Evolutionary conservation across 2,329 filamentous ascomycete species (phyloP), one percentile per base, ranked within the genome.

Genomic region (Talaromyces atroroseus): DNA sequence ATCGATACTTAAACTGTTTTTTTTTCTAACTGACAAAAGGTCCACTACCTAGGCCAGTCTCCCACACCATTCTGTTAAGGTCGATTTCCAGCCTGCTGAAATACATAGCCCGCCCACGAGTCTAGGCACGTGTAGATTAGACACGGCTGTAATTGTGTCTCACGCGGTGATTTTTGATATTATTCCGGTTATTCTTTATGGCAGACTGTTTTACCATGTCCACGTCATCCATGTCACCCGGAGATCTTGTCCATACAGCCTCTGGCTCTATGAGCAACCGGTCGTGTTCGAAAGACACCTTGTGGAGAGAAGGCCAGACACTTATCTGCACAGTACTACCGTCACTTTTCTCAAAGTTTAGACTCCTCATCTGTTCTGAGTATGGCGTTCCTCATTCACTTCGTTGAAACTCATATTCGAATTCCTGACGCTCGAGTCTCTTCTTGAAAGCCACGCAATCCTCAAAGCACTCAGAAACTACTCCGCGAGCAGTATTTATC

Each of bases 371-470:
- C 3, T 42, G 1, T 24, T 18, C 20, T 49, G 45, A 44, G 16
- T 42, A 57, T 6, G 6, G 2, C 1, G 24, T 11, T 3, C 42
- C 55, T 8, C 8, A 8, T 2, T 8, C 6, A 12, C 49, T 57
- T 34, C 16, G 38, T 8, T 29, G 29, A 14, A 49, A 24, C 23
- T 44, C 1, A 4, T 57, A 49, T 1, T 57, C 55, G 14, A 4
- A 52, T n/a, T 57, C 53, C 49, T 65, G 63, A 7, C 60, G 54
- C 18, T 67, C 63, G 6, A 66, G 49, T 14, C 24, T 56, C 10
- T 49, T 29, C 36, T 66, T 65, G 32, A 66, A 59, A 2, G 49
- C 10, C 11, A 65, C 26, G 29, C 60, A 65, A 5, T 57, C 34
- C 12, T 36, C 8, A 0, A 65, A 5, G 0, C 65, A 18, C 10